Conservation (phyloP, 2,329 filamentous ascomycete genomes). For the Epichloe scottii region DNA sequence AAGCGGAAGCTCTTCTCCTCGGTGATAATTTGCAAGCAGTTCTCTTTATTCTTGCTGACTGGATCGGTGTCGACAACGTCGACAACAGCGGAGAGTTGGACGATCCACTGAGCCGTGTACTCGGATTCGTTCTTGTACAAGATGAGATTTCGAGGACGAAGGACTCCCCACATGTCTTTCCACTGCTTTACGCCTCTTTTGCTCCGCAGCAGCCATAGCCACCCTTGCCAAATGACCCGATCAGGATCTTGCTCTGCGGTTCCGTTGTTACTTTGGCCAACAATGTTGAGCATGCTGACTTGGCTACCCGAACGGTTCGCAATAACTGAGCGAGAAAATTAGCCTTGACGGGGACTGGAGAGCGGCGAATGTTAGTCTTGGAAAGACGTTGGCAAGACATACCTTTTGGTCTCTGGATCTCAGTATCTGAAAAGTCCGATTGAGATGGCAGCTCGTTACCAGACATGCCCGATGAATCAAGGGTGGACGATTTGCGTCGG, state of each 20-base stretch:
- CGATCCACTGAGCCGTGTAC: constrained; percentile 73
- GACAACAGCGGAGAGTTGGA: constrained; percentile 67
- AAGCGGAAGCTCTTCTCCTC: constrained; percentile 79
- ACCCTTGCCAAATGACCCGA: constrained; percentile 87
- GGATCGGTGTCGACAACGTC: constrained; percentile 89
- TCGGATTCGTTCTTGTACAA: constrained; percentile 90
- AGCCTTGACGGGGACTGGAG: background rate
- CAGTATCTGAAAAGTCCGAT: constrained; percentile 75
- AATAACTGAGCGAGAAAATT: constrained; percentile 8
- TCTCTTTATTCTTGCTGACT: constrained; percentile 67
- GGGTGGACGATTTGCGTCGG: constrained; percentile 46
- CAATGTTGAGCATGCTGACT: constrained; percentile 33
- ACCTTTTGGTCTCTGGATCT: constrained; percentile 34
- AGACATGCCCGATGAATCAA: constrained; percentile 51
- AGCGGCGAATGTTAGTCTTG: background rate
- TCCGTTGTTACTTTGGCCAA: constrained; percentile 11
- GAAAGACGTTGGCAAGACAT: background rate
- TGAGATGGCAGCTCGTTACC: constrained; percentile 62
- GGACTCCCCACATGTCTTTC: constrained; percentile 89
- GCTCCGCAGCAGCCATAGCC: constrained; percentile 72
- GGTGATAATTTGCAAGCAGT: constrained; percentile 85
- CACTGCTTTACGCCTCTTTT: constrained; percentile 78
- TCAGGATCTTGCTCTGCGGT: constrained; percentile 55
- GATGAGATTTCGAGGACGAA: constrained; percentile 72
- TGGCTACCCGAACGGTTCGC: constrained; percentile 48